Percentiles rank a stretch among this genome's conserved stretches.
Conservation (phyloP, 2,329 filamentous ascomycete species). For the Epichloe sylvatica region DNA sequence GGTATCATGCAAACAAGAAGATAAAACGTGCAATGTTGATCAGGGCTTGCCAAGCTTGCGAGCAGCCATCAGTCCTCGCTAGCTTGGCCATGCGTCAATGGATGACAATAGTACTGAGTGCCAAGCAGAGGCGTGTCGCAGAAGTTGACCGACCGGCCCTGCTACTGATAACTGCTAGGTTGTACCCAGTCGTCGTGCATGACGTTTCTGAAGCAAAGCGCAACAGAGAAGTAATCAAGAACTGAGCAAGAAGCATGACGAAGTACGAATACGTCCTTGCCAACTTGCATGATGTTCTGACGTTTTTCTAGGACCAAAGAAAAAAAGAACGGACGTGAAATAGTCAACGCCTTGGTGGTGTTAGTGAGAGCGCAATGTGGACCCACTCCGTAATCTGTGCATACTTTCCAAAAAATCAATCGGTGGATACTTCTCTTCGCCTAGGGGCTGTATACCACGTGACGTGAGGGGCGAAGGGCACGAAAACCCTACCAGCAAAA, state of each 20-base stretch:
- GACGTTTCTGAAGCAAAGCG: background rate
- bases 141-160: background rate
- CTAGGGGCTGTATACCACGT: conserved; percentile 12
- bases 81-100: background rate
- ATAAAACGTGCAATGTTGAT: background rate
- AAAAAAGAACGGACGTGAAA: no score
- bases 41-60: background rate
- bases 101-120: background rate
- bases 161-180: background rate
- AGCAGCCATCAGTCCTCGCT: background rate
- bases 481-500: conserved; percentile 26
- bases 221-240: background rate
- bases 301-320: no score
- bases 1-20: background rate
- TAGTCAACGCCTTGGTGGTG: no score
- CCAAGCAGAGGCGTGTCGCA: background rate
- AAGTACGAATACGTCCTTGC: no score
- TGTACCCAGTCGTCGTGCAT: background rate
- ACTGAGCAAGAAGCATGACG: background rate
- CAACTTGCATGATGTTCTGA: no score
- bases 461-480: conserved; percentile 24
- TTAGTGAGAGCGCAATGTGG: background rate
- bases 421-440: background rate
- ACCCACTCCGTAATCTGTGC: background rate
- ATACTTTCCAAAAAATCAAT: background rate